Conservation (phyloP, 495 filamentous ascomycete species). For the Daldinia decipiens region DNA sequence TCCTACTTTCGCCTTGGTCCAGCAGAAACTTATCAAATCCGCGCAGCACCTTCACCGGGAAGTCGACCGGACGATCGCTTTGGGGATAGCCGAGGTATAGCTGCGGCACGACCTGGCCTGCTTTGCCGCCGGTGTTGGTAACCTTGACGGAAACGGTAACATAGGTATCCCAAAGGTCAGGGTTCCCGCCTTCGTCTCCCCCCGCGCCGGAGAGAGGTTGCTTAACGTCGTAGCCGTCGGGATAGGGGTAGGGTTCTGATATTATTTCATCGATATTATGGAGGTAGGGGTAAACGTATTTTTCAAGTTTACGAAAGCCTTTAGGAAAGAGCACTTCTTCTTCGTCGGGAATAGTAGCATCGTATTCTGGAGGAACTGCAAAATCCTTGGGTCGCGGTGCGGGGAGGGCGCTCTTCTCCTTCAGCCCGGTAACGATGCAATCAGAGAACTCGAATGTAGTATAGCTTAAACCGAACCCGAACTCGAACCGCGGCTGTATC, state of each 20-base stretch:
- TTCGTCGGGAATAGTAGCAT: not conserved
- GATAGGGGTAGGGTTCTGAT: slow-evolving; percentile 71
- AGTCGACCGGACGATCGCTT: not conserved
- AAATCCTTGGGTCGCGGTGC: not conserved
- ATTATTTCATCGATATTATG: slow-evolving; percentile 65
- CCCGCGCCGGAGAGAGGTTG: slow-evolving; percentile 65
- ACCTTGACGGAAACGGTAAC: not conserved
- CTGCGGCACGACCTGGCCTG: slow-evolving; percentile 1
- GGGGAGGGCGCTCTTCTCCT: slow-evolving; percentile 38
- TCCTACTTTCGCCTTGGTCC: not conserved
- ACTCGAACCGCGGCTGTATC: slow-evolving; percentile 76
- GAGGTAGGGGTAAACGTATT: slow-evolving; percentile 93
- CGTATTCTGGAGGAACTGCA: not conserved
- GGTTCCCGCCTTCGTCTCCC: not conserved
- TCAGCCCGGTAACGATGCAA: slow-evolving; percentile 63
- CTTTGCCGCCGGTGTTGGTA: not conserved
- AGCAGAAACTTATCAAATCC: not conserved
- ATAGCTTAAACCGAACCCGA: slow-evolving; percentile 84
- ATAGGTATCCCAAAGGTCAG: not conserved
- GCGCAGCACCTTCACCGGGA: not conserved
- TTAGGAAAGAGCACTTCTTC: not conserved
- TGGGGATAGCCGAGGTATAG: not conserved
- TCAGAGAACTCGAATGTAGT: slow-evolving; percentile 79
- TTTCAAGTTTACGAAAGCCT: slow-evolving; percentile 45
- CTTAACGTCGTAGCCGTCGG: slow-evolving; percentile 70